Evolutionary conservation across 1,284 basidiomycete species (phyloP).

Genomic region (Leccinum subspadiceum): DNA sequence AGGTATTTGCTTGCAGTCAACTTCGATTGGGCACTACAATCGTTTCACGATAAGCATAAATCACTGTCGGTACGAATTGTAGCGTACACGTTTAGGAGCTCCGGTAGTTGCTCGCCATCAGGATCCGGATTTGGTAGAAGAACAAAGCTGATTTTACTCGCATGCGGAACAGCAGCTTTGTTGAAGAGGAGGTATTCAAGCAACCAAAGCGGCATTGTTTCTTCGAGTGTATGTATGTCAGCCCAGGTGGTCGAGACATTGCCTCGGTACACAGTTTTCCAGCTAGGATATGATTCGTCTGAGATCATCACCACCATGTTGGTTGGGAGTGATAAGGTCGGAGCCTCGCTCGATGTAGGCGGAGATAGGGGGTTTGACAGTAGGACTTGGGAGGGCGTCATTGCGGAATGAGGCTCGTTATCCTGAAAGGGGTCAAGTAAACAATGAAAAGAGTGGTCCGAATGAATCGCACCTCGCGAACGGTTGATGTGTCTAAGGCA

Average conservation of each 20-base stretch:
- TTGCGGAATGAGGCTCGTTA: conserved; percentile 28
- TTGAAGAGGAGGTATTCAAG: conserved; percentile 82
- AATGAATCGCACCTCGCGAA: conserved; percentile 26
- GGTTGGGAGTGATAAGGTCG: conserved; percentile 60
- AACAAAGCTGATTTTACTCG: conserved; percentile 84
- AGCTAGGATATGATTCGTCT: conserved; percentile 80
- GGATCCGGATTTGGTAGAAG: conserved; percentile 61
- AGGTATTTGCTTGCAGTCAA: conserved; percentile 86
- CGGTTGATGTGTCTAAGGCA: conserved; percentile 13
- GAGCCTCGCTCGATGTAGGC: conserved; percentile 72
- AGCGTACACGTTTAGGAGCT: conserved; percentile 55
- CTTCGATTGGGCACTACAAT: conserved; percentile 68
- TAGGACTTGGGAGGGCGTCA: conserved; percentile 61
- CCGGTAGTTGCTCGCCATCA: conserved; percentile 61
- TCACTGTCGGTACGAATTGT: neutral
- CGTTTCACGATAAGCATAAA: conserved; percentile 13
- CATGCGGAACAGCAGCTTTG: conserved; percentile 48
- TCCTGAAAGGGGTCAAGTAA: conserved; percentile 21
- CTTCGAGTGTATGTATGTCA: conserved; percentile 73
- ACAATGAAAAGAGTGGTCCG: neutral
- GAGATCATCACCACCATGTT: conserved; percentile 77
- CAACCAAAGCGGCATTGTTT: conserved; percentile 83
- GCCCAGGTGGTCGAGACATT: conserved; percentile 59
- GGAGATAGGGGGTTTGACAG: conserved; percentile 70
- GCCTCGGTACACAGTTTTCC: conserved; percentile 78